Evolutionary conservation across 805 yeast genomes (phyloP), one percentile per base, ranked within the genome.

Genomic region (Ogataea siamensis): DNA sequence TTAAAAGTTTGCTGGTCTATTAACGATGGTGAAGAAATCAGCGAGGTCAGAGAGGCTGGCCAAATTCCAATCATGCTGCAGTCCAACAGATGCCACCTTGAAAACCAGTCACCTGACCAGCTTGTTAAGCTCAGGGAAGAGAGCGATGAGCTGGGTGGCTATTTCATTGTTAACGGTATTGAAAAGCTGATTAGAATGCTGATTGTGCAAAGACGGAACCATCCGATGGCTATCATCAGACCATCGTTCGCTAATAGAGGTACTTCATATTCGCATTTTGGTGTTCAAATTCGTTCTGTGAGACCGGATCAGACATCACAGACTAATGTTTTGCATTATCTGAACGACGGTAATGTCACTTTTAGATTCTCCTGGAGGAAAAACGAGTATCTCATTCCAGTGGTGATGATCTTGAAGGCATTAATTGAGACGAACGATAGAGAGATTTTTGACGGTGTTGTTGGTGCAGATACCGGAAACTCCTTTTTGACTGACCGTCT

Each of bases 281-380:
- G 99, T 80, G 79, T 93, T 45, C 97, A 89, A 68, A 83, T 93
- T 45, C 79, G 99, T 67, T 78, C 83, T 45, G 97, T 88, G 2
- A 79, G 99, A 60, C 95, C 95, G 4, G 99, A 93, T 65, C 98
- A 93, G 69, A 85, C 96, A 13, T 89, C 99, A 14, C 97, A 89
- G 66, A 88, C 98, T 5, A 93, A 91, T 58, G 98, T 89, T n/a
- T 71, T 93, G 59, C 99, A 93, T 63, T 93, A 93, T 62, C 75
- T 93, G 56, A 84, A 78, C 54, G 97, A 93, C 57, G 99, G 99
- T 67, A 91, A 85, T 55, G 95, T 89, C 39, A 89, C 97, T 2
- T 87, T 93, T 71, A 76, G 99, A 60, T 93, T 93, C 60, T 85
- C 96, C 5, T 93, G 98, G 98, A 79, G 89, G 56, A 93, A 93